Conservation (phyloP, 1,284 basidiomycete genomes). For the Trichosporon coremiiforme region DNA sequence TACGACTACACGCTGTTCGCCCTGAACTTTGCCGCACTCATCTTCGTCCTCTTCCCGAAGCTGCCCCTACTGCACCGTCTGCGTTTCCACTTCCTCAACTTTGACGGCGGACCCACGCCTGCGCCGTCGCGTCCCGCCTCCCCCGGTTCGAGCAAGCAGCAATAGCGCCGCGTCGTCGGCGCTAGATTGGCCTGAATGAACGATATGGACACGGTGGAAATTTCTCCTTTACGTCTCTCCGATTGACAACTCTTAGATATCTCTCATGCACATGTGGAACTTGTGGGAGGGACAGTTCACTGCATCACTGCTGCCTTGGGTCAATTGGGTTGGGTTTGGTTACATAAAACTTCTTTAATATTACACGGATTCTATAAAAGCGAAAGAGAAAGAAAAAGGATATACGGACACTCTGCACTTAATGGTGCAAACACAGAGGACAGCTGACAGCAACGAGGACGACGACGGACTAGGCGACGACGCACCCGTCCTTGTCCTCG, state of each 20-base stretch:
- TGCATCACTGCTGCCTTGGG: background rate
- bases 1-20: slow-evolving; percentile 91
- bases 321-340: background rate
- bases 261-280: slow-evolving; percentile 15
- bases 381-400: background rate
- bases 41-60: slow-evolving; percentile 87
- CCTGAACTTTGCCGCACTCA: slow-evolving; percentile 82
- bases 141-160: slow-evolving; percentile 31
- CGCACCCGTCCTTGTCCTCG: slow-evolving; percentile 37
- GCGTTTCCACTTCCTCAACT: slow-evolving; percentile 54
- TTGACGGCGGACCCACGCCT: slow-evolving; percentile 43
- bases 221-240: background rate
- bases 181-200: background rate
- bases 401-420: slow-evolving; percentile 5
- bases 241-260: slow-evolving; percentile 26
- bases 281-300: background rate
- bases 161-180: background rate
- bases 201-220: background rate
- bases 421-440: background rate
- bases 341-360: slow-evolving; percentile 3
- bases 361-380: background rate
- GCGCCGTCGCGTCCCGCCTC: slow-evolving; percentile 48
- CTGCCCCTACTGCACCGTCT: slow-evolving; percentile 66
- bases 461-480: slow-evolving; percentile 22
- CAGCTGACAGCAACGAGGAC: too few relatives aligned